Evolutionary conservation across 805 yeast species (phyloP).

Genomic region (Candida corydali): DNA sequence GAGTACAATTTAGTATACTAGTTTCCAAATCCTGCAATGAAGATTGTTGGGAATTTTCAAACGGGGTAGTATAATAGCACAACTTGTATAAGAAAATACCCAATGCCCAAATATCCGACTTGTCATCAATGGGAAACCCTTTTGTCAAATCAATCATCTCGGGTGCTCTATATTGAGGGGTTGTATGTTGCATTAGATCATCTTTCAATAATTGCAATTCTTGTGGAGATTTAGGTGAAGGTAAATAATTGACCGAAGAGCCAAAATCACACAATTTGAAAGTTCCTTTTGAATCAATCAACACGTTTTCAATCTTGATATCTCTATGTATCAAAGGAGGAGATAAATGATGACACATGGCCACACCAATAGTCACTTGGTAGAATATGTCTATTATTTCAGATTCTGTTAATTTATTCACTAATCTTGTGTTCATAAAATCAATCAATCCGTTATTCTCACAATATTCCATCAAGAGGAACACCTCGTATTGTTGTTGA

Average conservation of each 20-base stretch:
- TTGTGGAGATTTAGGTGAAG: slow-evolving; percentile 59
- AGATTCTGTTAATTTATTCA: slow-evolving; percentile 59
- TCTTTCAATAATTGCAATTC: slow-evolving; percentile 58
- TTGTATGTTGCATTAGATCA: slow-evolving; percentile 73
- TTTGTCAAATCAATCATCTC: slow-evolving; percentile 75
- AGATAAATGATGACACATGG: slow-evolving; percentile 67
- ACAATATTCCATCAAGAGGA: slow-evolving; percentile 77
- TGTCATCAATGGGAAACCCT: slow-evolving; percentile 72
- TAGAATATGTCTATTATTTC: slow-evolving; percentile 68
- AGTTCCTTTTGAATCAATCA: slow-evolving; percentile 53
- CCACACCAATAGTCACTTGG: slow-evolving; percentile 68
- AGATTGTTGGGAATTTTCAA: slow-evolving; percentile 48
- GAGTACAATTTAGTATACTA: slow-evolving; percentile 57
- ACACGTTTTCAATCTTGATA: slow-evolving; percentile 77
- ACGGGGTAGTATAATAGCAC: slow-evolving; percentile 81
- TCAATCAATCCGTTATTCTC: slow-evolving; percentile 72
- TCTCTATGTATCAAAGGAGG: slow-evolving; percentile 79
- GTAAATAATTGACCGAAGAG: slow-evolving; percentile 61
- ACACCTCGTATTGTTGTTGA: slow-evolving; percentile 67
- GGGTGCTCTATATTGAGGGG: slow-evolving; percentile 82
- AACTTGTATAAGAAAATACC: slow-evolving; percentile 75
- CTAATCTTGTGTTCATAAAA: slow-evolving; percentile 70
- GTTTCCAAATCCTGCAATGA: slow-evolving; percentile 44
- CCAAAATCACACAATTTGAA: slow-evolving; percentile 83
- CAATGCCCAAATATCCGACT: slow-evolving; percentile 82